These are phyloP conservation scores for Chytriomyces sp. DNA, from an alignment of 192 early-diverging fungal genomes.

Conservation along the genomic window DNA sequence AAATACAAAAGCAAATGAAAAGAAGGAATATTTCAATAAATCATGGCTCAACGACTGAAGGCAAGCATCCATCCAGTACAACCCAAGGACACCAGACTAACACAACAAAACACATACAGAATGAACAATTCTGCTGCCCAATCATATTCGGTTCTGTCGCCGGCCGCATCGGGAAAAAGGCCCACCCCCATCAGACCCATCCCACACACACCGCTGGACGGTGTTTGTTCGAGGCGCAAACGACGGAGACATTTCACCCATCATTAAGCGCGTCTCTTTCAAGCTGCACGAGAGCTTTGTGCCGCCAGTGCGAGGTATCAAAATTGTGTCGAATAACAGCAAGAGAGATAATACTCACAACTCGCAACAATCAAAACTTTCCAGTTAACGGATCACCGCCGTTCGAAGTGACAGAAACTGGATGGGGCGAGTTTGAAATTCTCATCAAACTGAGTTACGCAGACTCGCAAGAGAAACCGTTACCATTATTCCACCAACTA, in stretches of 20 bases:
- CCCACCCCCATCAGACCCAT: slow-evolving; percentile 59
- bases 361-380: neutral
- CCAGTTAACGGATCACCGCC: slow-evolving; percentile 79
- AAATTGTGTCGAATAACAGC: slow-evolving; percentile 2
- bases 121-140: slow-evolving; percentile 55
- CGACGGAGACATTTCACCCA: slow-evolving; percentile 84
- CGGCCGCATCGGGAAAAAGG: slow-evolving; percentile 59
- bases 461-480: slow-evolving; percentile 75
- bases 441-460: slow-evolving; percentile 89
- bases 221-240: slow-evolving; percentile 84
- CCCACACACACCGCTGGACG: slow-evolving; percentile 97
- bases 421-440: slow-evolving; percentile 99
- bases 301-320: slow-evolving; percentile 67
- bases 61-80: too few species aligned
- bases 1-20: too few species aligned
- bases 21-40: too few species aligned
- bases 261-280: slow-evolving; percentile 89
- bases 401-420: slow-evolving; percentile 92
- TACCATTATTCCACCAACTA: slow-evolving; percentile 87
- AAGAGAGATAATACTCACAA: neutral
- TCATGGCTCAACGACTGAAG: too few species aligned
- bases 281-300: slow-evolving; percentile 96
- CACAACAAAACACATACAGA: slow-evolving; percentile 1
- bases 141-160: slow-evolving; percentile 90
- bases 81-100: too few species aligned